Evolutionary conservation across 108 stramenopile genomes (phyloP).

Genomic region (Schizochytrium sp.): DNA sequence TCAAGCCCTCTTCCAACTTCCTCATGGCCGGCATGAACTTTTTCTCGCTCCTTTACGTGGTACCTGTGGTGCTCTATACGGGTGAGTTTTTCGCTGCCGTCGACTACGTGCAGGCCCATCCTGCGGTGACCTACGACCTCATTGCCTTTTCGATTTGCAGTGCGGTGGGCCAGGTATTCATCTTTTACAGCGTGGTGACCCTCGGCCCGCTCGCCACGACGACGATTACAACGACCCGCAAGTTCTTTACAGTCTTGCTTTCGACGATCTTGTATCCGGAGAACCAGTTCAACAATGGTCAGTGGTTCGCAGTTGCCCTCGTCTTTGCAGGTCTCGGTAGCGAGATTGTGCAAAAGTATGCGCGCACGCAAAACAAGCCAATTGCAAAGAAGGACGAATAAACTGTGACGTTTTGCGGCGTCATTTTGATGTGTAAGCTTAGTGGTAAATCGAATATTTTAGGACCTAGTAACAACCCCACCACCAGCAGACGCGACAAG

Average conservation of each 20-base stretch:
- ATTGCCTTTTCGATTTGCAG: constrained; percentile 80
- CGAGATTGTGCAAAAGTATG: constrained; percentile 64
- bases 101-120: constrained; percentile 67
- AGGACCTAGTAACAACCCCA: too few relatives aligned
- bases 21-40: constrained; percentile 79
- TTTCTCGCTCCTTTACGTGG: constrained; percentile 51
- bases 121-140: constrained; percentile 73
- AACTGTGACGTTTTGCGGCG: neutral
- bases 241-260: constrained; percentile 89
- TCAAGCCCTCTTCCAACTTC: constrained; percentile 61
- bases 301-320: constrained; percentile 77
- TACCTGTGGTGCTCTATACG: constrained; percentile 35
- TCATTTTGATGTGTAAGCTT: neutral
- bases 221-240: constrained; percentile 95
- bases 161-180: constrained; percentile 93
- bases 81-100: constrained; percentile 58
- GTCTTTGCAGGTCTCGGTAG: constrained; percentile 73
- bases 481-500: too few relatives aligned
- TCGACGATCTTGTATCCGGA: constrained; percentile 76
- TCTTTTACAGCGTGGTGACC: constrained; percentile 94
- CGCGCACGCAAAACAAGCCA: neutral
- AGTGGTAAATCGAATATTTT: too few relatives aligned
- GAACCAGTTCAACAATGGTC: constrained; percentile 65
- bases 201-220: constrained; percentile 89
- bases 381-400: neutral